Conservation (phyloP, 805 yeast genomes). For the Candida stauntonica region DNA sequence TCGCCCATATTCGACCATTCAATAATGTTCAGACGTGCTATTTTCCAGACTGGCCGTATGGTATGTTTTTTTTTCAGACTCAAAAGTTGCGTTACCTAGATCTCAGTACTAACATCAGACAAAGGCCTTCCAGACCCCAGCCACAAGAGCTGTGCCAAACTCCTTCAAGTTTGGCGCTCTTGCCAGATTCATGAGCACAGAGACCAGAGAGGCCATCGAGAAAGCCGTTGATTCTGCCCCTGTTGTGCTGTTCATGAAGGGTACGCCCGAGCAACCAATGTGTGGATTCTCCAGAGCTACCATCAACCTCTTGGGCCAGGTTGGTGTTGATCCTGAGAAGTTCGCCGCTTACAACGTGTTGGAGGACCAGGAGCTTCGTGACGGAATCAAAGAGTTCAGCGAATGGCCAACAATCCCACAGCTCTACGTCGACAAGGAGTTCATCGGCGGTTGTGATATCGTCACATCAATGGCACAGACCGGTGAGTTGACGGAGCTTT, state of each 20-base stretch:
- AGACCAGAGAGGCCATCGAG: slow-evolving; percentile 79
- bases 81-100: background rate
- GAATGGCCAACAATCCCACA: slow-evolving; percentile 99
- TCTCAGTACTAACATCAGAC: background rate
- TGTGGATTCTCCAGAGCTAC: slow-evolving; percentile 98
- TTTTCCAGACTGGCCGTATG: background rate
- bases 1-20: no score
- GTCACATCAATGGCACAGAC: slow-evolving; percentile 82
- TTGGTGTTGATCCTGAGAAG: slow-evolving; percentile 94
- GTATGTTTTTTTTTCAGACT: background rate
- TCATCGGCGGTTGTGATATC: slow-evolving; percentile 97
- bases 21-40: slow-evolving; percentile 9
- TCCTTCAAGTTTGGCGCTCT: slow-evolving; percentile 8
- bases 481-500: slow-evolving; percentile 85
- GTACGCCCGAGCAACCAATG: slow-evolving; percentile 96
- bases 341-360: slow-evolving; percentile 96
- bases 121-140: slow-evolving; percentile 6
- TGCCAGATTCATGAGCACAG: slow-evolving; percentile 59
- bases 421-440: slow-evolving; percentile 83
- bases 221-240: slow-evolving; percentile 85
- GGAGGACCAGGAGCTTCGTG: slow-evolving; percentile 90
- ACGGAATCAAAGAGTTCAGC: slow-evolving; percentile 92
- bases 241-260: slow-evolving; percentile 96
- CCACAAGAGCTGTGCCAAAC: slow-evolving; percentile 7
- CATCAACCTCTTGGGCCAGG: slow-evolving; percentile 87